Conservation (phyloP, 306 rosid genomes). For the Vigna radiata region DNA sequence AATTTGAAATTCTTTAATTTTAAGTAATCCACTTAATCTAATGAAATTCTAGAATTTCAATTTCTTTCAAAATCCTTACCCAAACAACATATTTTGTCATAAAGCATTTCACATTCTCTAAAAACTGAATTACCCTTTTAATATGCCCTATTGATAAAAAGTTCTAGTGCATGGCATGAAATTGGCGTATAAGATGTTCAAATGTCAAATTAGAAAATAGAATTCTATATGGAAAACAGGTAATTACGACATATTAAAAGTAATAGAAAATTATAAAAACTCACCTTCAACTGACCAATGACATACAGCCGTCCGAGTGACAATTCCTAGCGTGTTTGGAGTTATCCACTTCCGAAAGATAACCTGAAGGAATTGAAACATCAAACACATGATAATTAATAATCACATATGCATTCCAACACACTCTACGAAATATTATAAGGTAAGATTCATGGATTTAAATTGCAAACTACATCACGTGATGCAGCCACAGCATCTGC, state of each 20-base stretch:
- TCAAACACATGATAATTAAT: not conserved
- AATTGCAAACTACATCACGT: not conserved
- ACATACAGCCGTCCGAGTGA: slow-evolving; percentile 52
- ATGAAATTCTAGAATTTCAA: no score
- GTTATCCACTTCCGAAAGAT: slow-evolving; percentile 77
- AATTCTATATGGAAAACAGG: slow-evolving; percentile 18
- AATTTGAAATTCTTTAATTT: no score
- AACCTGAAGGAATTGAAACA: slow-evolving; percentile 44
- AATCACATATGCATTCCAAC: not conserved
- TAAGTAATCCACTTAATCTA: no score
- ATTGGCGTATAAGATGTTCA: not conserved
- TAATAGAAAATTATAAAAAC: slow-evolving; percentile 19
- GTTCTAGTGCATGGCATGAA: not conserved
- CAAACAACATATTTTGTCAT: no score
- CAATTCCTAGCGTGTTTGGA: slow-evolving; percentile 56
- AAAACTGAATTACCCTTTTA: no score
- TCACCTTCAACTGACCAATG: slow-evolving; percentile 58
- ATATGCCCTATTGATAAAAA: not conserved
- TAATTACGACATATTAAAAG: not conserved
- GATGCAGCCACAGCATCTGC: not conserved
- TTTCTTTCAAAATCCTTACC: no score
- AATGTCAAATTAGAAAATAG: not conserved
- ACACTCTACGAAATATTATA: slow-evolving; percentile 5
- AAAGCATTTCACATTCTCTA: no score
- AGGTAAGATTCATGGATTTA: slow-evolving; percentile 5